Evolutionary conservation across 768 basidiomycete species (phyloP), one percentile per base, ranked within the genome.

Genomic region (Leccinum olivaceopallidum): DNA sequence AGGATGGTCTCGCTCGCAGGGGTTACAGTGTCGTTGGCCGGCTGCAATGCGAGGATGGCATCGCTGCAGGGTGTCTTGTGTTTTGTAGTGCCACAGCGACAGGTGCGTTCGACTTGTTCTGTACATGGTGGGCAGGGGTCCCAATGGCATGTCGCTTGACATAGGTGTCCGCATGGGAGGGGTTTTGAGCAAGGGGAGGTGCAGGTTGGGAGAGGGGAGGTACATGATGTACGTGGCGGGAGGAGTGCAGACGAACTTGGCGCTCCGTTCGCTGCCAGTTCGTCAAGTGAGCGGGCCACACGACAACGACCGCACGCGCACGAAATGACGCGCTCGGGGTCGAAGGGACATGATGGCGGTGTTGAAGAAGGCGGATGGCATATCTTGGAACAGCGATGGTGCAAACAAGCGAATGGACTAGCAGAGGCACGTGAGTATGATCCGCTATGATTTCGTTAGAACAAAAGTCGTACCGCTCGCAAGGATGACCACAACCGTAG

Each of bases 191-290:
- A 98, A 0, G 73, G 74, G 0, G 84, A 83, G 5, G 71, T 65
- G 71, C 97, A 99, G 0, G 89, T 92, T 0, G 94, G 94, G 60
- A 97, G 85, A 4, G 88, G 88, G 8, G 86, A 86, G 2, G 83
- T 79, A 72, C 96, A 98, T 4, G 76, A 73, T 0, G 71, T 68
- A 32, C 81, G 87, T 30, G 77, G 70, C 9, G 77, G 77, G 61
- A 81, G 77, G 60, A 53, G 20, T 5, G 30, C 26, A 7, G n/a
- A 20, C 4, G 53, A 55, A 2, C 10, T 37, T 53, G 16, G 57
- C 1, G 16, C 53, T 6, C 53, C 44, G 2, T 18, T 36, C 16
- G 24, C 16, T 57, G 44, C 39, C 4, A 65, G 74, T 67, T 67
- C 61, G 36, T 64, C 39, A 65, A 64, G 59, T 89, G 84, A 3